Evolutionary conservation across 352 stramenopile genomes (phyloP).

Genomic region (Elongisporangium anandrum): DNA sequence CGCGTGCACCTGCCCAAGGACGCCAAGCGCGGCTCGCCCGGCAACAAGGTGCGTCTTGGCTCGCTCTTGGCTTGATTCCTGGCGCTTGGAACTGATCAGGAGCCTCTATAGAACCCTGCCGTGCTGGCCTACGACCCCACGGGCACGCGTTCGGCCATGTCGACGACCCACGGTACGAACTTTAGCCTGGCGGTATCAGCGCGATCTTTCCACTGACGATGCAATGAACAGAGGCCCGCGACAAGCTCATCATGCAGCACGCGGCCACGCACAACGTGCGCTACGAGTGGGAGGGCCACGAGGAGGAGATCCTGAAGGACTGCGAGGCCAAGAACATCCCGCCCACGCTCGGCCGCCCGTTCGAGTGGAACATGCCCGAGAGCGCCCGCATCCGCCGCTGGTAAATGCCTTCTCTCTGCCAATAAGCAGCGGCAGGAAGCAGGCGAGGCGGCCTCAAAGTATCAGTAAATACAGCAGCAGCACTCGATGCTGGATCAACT

Average conservation of each 20-base stretch:
- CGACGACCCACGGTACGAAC: constrained; percentile 58
- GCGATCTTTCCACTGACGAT: too few species aligned
- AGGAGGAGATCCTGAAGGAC: constrained; percentile 73
- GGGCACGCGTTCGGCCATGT: constrained; percentile 85
- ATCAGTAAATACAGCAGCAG: too few species aligned
- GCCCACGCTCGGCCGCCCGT: constrained; percentile 59
- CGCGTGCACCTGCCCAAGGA: constrained; percentile 62
- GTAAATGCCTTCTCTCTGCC: constrained; percentile 31
- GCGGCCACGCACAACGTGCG: constrained; percentile 73
- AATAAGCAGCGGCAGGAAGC: too few species aligned
- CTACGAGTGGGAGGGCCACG: constrained; percentile 73
- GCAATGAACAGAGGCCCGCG: constrained; percentile 34
- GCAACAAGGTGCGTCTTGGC: constrained; percentile 66
- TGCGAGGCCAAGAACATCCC: constrained; percentile 73
- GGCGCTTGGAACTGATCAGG: neutral
- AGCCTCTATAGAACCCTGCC: constrained; percentile 53
- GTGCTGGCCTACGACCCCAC: constrained; percentile 82
- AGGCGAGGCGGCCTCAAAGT: too few species aligned
- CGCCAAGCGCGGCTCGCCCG: constrained; percentile 61
- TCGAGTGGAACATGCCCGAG: constrained; percentile 63
- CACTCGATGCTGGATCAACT: too few species aligned
- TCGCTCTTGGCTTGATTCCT: neutral
- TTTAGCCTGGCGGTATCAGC: neutral
- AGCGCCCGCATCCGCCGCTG: constrained; percentile 61
- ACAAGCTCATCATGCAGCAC: constrained; percentile 68